A percentile compares a stretch with the other conserved stretches of the same genome.
These are phyloP conservation scores for Ogataea henricii DNA, from an alignment of 805 yeast species.

Conservation along the genomic window DNA sequence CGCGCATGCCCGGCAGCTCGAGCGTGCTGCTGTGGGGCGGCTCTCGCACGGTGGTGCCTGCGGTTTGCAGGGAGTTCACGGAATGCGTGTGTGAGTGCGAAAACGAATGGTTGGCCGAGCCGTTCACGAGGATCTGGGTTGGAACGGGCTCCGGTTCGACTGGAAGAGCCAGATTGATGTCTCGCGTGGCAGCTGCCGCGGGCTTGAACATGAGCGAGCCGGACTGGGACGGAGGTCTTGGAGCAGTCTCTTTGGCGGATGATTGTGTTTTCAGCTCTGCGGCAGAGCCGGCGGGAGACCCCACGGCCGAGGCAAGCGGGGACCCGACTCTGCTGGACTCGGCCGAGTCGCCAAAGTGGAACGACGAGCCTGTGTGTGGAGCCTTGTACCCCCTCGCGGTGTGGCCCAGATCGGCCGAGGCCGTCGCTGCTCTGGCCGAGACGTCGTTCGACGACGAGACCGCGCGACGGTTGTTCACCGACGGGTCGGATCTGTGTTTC, in stretches of 20 bases:
- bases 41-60: not conserved
- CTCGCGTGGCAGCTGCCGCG: not conserved
- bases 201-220: constrained; percentile 5
- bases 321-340: constrained; percentile 11
- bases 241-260: not conserved
- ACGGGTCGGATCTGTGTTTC: constrained; percentile 19
- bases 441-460: constrained; percentile 10
- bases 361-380: no score
- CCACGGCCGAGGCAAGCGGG: not conserved
- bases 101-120: not conserved
- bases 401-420: not conserved
- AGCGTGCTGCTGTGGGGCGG: not conserved
- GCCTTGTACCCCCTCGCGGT: not conserved
- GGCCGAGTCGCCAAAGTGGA: constrained; percentile 10
- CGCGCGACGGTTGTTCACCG: constrained; percentile 13
- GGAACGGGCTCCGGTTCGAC: not conserved
- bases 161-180: constrained; percentile 4
- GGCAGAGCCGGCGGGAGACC: not conserved
- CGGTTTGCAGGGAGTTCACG: not conserved
- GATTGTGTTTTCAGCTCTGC: no score
- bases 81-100: not conserved
- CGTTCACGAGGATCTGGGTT: not conserved
- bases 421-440: constrained; percentile 4
- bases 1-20: not conserved
- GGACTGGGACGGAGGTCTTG: not conserved